Percentiles rank a stretch among this genome's conserved stretches.
phyloP scores from a whole-genome alignment of 1,139 yeast species.

The Candida sp. region DNA sequence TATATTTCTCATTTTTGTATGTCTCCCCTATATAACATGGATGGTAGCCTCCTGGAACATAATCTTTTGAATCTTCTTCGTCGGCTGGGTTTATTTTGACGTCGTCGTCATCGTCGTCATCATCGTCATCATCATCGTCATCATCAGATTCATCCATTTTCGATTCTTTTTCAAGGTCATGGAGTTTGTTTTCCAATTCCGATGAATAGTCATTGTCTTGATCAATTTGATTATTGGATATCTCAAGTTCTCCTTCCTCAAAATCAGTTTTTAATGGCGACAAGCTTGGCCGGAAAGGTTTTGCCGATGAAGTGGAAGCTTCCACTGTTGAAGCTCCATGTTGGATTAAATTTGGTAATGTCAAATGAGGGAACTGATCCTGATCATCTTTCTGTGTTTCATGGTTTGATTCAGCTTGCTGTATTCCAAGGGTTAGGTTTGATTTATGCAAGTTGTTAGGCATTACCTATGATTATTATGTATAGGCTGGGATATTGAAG shows the following conservation, averaged over 20 bases:
- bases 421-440: conserved; percentile 44
- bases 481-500: not conserved
- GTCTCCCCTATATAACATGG: conserved; percentile 78
- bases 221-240: conserved; percentile 13
- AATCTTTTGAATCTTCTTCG: conserved; percentile 71
- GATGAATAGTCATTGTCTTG: conserved; percentile 4
- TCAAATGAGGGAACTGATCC: conserved; percentile 8
- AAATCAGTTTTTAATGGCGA: conserved; percentile 36
- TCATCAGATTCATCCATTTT: conserved; percentile 22
- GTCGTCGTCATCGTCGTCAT: conserved; percentile 32
- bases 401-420: conserved; percentile 31
- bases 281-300: conserved; percentile 33
- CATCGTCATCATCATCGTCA: conserved; percentile 42
- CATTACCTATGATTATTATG: conserved; percentile 15
- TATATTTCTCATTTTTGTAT: conserved; percentile 58
- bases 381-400: not conserved
- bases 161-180: conserved; percentile 16
- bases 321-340: conserved; percentile 24
- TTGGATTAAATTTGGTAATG: conserved; percentile 19
- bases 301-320: conserved; percentile 22
- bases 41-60: conserved; percentile 83
- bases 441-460: conserved; percentile 36
- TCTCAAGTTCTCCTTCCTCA: conserved; percentile 10
- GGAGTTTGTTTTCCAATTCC: not conserved
- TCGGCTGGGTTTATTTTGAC: conserved; percentile 42